phyloP scores from a whole-genome alignment of 331 rosid species.

The Quercus lobata region DNA sequence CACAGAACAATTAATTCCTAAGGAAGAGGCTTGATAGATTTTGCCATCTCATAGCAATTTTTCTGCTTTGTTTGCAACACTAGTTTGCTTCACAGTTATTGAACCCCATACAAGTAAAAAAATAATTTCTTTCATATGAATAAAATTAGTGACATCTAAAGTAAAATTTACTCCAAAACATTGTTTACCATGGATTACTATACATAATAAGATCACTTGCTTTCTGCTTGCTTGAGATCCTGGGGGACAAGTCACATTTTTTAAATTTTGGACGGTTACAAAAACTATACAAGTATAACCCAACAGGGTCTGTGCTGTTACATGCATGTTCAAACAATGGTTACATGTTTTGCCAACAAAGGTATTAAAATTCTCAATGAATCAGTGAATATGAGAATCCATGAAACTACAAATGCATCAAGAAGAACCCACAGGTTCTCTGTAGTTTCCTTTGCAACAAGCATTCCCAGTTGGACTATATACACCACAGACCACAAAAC shows the following conservation, averaged over 20 bases:
- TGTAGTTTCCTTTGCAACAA: no score
- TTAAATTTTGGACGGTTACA: no score
- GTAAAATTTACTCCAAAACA: neutral
- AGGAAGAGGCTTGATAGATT: neutral
- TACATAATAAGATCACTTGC: neutral
- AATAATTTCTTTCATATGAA: neutral
- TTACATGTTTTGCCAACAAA: neutral
- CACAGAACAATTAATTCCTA: neutral
- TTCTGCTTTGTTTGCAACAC: neutral
- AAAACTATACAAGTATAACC: neutral
- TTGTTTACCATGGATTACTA: neutral
- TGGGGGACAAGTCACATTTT: neutral
- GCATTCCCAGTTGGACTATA: neutral
- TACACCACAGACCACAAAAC: neutral
- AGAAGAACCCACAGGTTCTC: no score
- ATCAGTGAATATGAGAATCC: no score
- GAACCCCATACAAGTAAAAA: no score
- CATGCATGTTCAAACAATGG: neutral
- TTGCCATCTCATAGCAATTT: neutral
- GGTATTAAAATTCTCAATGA: neutral
- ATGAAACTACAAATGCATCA: no score
- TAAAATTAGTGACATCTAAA: neutral
- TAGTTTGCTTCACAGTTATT: neutral
- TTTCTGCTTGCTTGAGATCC: neutral
- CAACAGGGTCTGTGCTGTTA: neutral